Evolutionary conservation across 106 monocot species (phyloP).

Genomic region (Iris macrosiphon): DNA sequence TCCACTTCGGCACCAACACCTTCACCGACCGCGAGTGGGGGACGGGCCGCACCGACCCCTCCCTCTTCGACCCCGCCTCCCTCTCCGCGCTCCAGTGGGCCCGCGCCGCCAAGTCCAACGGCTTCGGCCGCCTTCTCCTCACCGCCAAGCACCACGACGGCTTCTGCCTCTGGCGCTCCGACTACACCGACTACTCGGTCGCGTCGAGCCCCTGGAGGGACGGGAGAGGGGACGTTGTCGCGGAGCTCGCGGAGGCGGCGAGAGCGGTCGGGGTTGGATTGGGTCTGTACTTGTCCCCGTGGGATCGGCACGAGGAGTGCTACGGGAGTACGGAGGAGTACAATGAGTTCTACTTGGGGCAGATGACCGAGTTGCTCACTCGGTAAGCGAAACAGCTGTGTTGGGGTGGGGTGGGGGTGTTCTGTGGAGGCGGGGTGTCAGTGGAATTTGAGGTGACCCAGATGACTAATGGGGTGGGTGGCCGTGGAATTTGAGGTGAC

Average conservation of each 20-base stretch:
- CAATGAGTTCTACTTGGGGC: slow-evolving; percentile 79
- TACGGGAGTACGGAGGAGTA: slow-evolving; percentile 75
- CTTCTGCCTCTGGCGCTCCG: slow-evolving; percentile 96
- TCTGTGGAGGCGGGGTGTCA: background rate
- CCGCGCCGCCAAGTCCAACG: slow-evolving; percentile 32
- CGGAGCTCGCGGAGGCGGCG: slow-evolving; percentile 59
- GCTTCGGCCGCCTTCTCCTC: slow-evolving; percentile 66
- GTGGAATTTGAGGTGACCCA: too few species aligned
- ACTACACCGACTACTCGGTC: slow-evolving; percentile 85
- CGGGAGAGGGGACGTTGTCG: slow-evolving; percentile 81
- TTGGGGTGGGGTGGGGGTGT: background rate
- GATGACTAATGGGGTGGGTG: too few species aligned
- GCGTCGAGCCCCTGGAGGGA: slow-evolving; percentile 42
- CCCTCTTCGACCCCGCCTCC: slow-evolving; percentile 47
- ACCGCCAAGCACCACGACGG: slow-evolving; percentile 98
- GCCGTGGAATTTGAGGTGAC: too few species aligned
- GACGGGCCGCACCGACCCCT: slow-evolving; percentile 47
- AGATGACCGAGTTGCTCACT: slow-evolving; percentile 88
- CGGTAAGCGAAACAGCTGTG: slow-evolving; percentile 14
- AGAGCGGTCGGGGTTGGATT: slow-evolving; percentile 52
- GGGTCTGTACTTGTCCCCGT: slow-evolving; percentile 86
- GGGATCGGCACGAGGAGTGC: slow-evolving; percentile 78
- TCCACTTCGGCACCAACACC: slow-evolving; percentile 97
- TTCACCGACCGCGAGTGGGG: slow-evolving; percentile 99
- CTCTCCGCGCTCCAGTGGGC: slow-evolving; percentile 86